Evolutionary conservation across 2,329 filamentous ascomycete genomes (phyloP).

Genomic region (Colletotrichum salicis): DNA sequence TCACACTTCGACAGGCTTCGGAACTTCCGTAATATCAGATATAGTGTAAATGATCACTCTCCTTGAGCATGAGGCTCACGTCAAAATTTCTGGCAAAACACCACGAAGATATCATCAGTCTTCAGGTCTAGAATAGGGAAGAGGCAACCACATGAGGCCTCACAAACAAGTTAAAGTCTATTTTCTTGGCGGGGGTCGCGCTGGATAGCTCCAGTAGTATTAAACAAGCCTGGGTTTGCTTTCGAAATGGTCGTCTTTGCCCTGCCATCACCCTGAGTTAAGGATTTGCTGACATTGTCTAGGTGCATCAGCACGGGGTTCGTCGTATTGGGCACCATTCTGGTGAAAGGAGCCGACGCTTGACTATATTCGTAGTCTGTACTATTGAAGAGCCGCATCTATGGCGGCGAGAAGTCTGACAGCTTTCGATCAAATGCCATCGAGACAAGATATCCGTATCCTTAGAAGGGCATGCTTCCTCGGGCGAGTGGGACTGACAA

Average conservation of each 20-base stretch:
- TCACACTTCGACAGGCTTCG: neutral
- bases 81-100: neutral
- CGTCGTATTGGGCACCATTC: neutral
- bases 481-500: neutral
- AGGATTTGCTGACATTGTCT: neutral
- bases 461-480: neutral
- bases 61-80: neutral
- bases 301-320: neutral
- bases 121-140: neutral
- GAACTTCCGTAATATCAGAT: neutral
- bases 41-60: neutral
- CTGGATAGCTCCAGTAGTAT: neutral
- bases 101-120: neutral
- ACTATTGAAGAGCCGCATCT: neutral
- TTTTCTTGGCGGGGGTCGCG: neutral
- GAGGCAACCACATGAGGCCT: no score
- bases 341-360: neutral
- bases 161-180: neutral
- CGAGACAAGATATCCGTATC: neutral
- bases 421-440: neutral
- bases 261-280: neutral
- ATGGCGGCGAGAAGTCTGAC: neutral
- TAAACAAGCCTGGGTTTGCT: neutral
- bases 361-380: neutral
- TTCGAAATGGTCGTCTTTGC: neutral